A percentile compares a stretch with the other conserved stretches of the same genome.
These are phyloP conservation scores for Eucommia ulmoides DNA, from an alignment of 257 asterid genomes.

Conservation along the genomic window DNA sequence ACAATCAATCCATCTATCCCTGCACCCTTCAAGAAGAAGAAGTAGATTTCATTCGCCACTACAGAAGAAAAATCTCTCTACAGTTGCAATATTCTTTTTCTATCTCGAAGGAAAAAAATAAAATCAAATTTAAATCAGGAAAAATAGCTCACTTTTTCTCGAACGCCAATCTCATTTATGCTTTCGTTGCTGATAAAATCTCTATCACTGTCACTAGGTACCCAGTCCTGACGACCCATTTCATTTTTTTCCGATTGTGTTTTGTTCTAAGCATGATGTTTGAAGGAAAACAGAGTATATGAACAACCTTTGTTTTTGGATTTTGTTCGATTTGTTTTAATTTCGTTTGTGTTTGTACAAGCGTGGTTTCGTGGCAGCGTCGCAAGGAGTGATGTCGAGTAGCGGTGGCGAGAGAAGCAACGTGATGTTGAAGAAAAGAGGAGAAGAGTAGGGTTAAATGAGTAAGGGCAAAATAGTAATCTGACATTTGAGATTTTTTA, in stretches of 20 bases:
- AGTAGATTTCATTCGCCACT: slow-evolving; percentile 11
- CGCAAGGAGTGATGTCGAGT: slow-evolving; percentile 10
- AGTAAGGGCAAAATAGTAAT: no score
- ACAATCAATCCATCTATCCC: not conserved
- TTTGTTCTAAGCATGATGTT: no score
- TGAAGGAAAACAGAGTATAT: no score
- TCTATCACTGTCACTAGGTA: slow-evolving; percentile 21
- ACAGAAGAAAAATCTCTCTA: slow-evolving; percentile 7
- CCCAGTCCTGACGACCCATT: no score
- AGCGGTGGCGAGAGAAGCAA: slow-evolving; percentile 12
- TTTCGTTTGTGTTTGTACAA: slow-evolving; percentile 5
- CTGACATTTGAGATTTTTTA: no score
- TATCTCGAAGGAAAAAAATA: no score
- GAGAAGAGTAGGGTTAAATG: slow-evolving; percentile 38
- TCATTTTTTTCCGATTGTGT: no score
- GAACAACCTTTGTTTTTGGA: no score
- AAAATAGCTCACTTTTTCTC: slow-evolving; percentile 30
- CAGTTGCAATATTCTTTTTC: slow-evolving; percentile 5
- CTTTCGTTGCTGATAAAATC: slow-evolving; percentile 16
- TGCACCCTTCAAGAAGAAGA: no score
- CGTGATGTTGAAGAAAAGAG: slow-evolving; percentile 21
- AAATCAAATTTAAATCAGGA: no score
- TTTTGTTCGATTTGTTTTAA: no score
- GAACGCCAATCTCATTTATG: slow-evolving; percentile 17
- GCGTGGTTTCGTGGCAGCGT: slow-evolving; percentile 20